phyloP scores from a whole-genome alignment of 225 moss, liverwort and hornwort species.

The Bryum argenteum region DNA sequence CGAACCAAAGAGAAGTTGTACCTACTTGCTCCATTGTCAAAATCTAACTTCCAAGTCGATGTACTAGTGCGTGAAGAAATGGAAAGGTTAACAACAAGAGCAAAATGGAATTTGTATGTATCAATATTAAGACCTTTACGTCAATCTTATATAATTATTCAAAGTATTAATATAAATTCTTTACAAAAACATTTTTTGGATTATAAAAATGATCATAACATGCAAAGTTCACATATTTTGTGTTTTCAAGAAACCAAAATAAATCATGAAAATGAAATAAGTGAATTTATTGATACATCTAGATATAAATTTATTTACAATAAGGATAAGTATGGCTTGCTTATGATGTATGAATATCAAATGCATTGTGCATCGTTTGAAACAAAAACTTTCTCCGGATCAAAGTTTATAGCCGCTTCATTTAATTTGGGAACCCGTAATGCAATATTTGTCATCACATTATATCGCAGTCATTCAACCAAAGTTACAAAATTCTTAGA shows the following conservation, averaged over 20 bases:
- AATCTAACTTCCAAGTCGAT: too few species aligned
- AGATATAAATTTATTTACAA: background rate
- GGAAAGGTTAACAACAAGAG: too few species aligned
- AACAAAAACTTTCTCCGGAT: background rate
- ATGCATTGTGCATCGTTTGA: background rate
- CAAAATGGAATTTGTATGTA: too few species aligned
- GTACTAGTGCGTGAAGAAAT: too few species aligned
- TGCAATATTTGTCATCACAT: background rate
- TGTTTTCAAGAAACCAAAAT: too few species aligned
- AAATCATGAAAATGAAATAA: too few species aligned
- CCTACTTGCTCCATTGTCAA: background rate
- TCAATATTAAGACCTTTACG: background rate
- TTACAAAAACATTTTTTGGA: background rate
- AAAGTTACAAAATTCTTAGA: background rate
- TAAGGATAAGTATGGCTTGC: background rate
- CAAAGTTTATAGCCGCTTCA: background rate
- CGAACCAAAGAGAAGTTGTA: background rate
- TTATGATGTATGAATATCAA: constrained; percentile 11
- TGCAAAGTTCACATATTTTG: too few species aligned
- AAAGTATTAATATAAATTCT: background rate
- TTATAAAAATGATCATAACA: too few species aligned
- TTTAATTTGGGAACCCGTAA: background rate
- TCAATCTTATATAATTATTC: background rate
- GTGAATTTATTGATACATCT: too few species aligned
- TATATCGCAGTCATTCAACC: background rate